Evolutionary conservation across 352 stramenopile genomes (phyloP).

Genomic region (Aphanomyces astaci): DNA sequence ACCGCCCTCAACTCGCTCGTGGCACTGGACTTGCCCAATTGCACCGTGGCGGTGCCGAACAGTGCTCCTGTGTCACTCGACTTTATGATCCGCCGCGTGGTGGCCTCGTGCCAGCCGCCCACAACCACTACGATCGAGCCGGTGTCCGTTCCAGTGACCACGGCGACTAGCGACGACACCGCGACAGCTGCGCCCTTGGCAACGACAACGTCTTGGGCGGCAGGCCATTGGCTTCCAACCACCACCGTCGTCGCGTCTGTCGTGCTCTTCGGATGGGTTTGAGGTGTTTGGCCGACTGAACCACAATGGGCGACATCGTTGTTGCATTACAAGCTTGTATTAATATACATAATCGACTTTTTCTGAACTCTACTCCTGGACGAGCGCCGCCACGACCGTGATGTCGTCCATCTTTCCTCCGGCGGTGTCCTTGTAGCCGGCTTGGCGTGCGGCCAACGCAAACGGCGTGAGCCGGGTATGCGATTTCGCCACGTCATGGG

Average conservation of each 20-base stretch:
- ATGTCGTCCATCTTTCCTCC: slow-evolving; percentile 90
- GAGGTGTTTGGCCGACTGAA: too few relatives aligned
- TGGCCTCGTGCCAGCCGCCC: not conserved
- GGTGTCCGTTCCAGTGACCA: not conserved
- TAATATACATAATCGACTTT: too few relatives aligned
- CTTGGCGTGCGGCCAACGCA: slow-evolving; percentile 50
- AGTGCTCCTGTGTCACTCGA: not conserved
- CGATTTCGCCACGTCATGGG: slow-evolving; percentile 66
- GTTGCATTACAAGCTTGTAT: too few relatives aligned
- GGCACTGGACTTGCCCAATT: slow-evolving; percentile 1
- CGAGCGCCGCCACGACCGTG: slow-evolving; percentile 76
- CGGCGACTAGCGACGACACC: not conserved
- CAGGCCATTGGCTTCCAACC: slow-evolving; percentile 22
- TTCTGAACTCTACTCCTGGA: too few relatives aligned
- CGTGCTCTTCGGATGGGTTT: too few relatives aligned
- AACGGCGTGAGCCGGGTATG: slow-evolving; percentile 74
- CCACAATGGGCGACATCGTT: too few relatives aligned
- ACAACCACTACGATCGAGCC: not conserved
- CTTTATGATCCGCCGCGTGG: not conserved
- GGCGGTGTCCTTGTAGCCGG: slow-evolving; percentile 62
- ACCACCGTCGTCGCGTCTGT: slow-evolving; percentile 2
- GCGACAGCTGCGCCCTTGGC: not conserved
- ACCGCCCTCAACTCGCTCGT: not conserved
- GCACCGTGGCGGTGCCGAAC: slow-evolving; percentile 5
- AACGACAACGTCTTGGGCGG: not conserved